Percentiles rank a stretch among this genome's conserved stretches.
Conservation (phyloP, 2,329 filamentous ascomycete species). For the Fusarium liriodendri region DNA sequence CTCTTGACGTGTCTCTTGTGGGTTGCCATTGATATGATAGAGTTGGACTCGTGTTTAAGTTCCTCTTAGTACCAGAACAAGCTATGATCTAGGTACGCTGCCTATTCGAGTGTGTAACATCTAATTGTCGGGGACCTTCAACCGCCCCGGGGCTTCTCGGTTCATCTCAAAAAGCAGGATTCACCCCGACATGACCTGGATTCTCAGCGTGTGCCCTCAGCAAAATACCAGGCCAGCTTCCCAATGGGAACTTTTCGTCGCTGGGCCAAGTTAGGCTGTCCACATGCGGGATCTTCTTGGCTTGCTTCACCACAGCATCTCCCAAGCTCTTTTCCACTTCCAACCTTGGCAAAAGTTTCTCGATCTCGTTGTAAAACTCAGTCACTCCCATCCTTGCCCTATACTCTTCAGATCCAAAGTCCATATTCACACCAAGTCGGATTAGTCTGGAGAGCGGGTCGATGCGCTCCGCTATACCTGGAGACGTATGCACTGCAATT, state of each 20-base stretch:
- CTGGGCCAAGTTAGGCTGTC: conserved; percentile 42
- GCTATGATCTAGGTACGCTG: background rate
- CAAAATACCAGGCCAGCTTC: conserved; percentile 48
- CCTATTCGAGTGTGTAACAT: background rate
- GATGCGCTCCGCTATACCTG: conserved; percentile 51
- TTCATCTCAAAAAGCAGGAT: conserved; percentile 44
- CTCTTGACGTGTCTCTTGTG: background rate
- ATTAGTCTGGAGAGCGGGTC: conserved; percentile 47
- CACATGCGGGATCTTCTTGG: conserved; percentile 29
- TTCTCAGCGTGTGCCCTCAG: conserved; percentile 46
- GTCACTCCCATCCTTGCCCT: conserved; percentile 7
- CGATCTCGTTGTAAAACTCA: conserved; percentile 30
- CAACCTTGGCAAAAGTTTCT: conserved; percentile 40
- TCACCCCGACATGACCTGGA: conserved; percentile 41
- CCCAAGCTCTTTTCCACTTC: conserved; percentile 41
- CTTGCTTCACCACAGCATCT: conserved; percentile 45
- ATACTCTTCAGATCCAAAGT: conserved; percentile 43
- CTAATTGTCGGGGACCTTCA: background rate
- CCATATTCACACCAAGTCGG: conserved; percentile 46
- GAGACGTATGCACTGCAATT: conserved; percentile 50
- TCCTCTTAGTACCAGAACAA: background rate
- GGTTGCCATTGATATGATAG: background rate
- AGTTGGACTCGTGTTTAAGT: background rate
- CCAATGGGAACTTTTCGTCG: conserved; percentile 44
- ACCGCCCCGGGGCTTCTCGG: background rate